These are phyloP conservation scores for Allantophomopsis lycopodina DNA, from an alignment of 2,329 filamentous ascomycete genomes.

Conservation along the genomic window DNA sequence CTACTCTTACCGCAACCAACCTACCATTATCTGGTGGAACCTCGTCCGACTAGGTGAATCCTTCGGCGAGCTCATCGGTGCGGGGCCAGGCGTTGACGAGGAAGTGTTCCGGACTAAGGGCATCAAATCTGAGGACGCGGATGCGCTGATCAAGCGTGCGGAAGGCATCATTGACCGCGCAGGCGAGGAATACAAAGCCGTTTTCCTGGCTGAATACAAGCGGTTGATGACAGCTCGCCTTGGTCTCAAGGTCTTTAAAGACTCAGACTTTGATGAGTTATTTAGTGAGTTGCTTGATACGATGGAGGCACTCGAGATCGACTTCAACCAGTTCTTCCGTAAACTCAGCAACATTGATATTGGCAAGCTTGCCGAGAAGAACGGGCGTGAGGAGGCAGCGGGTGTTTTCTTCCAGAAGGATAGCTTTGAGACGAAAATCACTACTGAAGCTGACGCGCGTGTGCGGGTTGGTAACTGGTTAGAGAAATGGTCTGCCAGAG, in stretches of 20 bases:
- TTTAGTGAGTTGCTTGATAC: slow-evolving; percentile 75
- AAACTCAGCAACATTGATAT: slow-evolving; percentile 53
- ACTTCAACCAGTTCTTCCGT: slow-evolving; percentile 92
- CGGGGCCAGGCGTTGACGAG: slow-evolving; percentile 59
- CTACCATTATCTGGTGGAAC: slow-evolving; percentile 98
- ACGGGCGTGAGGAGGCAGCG: slow-evolving; percentile 49
- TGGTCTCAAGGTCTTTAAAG: slow-evolving; percentile 56
- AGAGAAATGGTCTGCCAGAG: slow-evolving; percentile 57
- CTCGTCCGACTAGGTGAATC: slow-evolving; percentile 82
- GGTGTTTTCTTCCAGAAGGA: slow-evolving; percentile 70
- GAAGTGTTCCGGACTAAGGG: slow-evolving; percentile 59
- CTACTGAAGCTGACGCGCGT: slow-evolving; percentile 49
- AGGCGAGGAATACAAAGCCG: slow-evolving; percentile 77
- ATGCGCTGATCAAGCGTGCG: slow-evolving; percentile 62
- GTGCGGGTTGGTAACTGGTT: slow-evolving; percentile 67
- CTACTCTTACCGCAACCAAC: slow-evolving; percentile 89
- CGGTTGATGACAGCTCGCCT: slow-evolving; percentile 68
- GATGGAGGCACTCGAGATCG: slow-evolving; percentile 69
- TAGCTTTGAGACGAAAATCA: slow-evolving; percentile 40
- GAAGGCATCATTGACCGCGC: slow-evolving; percentile 70
- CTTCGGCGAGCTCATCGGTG: slow-evolving; percentile 76
- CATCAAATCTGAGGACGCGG: slow-evolving; percentile 51
- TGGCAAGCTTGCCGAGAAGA: slow-evolving; percentile 48
- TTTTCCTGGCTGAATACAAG: slow-evolving; percentile 85
- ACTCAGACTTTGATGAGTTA: slow-evolving; percentile 64